Evolutionary conservation across 23 red algal genomes (phyloP).

Genomic region (Gracilaria caudata): DNA sequence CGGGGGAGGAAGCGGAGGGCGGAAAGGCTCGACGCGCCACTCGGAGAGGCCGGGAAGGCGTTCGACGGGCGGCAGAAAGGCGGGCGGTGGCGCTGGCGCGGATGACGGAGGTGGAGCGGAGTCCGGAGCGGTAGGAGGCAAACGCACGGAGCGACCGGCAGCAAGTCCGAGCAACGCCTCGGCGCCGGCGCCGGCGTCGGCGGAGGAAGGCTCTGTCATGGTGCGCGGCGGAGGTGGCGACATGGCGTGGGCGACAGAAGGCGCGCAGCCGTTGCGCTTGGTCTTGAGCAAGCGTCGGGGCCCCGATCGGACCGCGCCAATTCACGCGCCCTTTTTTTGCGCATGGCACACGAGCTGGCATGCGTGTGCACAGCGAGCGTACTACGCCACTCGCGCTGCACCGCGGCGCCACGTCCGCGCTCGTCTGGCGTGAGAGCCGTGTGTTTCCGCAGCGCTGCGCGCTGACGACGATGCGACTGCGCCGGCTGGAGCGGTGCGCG

Average conservation of each 20-base stretch:
- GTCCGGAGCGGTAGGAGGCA: slow-evolving; percentile 1
- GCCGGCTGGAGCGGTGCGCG: background rate
- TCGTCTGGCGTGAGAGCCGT: background rate
- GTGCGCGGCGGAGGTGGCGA: background rate
- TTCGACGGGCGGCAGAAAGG: slow-evolving; percentile 32
- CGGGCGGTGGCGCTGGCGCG: slow-evolving; percentile 18
- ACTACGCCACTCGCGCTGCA: background rate
- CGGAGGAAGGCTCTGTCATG: slow-evolving; percentile 49
- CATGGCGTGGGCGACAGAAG: background rate
- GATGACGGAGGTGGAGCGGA: background rate
- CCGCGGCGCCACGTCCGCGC: background rate
- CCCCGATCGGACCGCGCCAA: slow-evolving; percentile 26
- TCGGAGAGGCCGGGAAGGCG: slow-evolving; percentile 33
- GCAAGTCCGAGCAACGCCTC: slow-evolving; percentile 71
- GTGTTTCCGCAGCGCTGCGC: background rate
- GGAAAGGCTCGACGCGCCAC: slow-evolving; percentile 35
- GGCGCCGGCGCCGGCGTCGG: slow-evolving; percentile 57
- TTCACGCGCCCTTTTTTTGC: slow-evolving; percentile 17
- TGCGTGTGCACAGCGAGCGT: slow-evolving; percentile 12
- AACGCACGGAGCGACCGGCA: slow-evolving; percentile 23
- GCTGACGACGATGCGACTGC: background rate
- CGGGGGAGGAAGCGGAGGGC: background rate
- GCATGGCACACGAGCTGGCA: background rate
- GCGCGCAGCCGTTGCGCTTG: background rate
- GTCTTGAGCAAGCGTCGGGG: background rate